Base-by-base conservation (phyloP, 2,329 filamentous ascomycete species). In the Tolypocladium paradoxum region DNA sequence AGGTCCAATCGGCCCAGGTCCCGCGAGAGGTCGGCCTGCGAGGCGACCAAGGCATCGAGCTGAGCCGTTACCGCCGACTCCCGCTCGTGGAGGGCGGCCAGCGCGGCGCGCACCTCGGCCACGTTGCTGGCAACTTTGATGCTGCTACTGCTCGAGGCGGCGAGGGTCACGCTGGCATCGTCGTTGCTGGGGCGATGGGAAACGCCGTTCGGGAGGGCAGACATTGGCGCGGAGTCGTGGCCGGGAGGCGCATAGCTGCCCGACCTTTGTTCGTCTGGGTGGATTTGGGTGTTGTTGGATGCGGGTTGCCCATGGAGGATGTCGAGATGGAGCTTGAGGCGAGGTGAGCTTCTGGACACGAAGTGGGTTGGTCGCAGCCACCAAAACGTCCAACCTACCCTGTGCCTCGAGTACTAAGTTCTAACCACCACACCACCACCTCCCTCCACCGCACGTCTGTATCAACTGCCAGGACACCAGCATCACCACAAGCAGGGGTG, bases 1-100 rank as follows among this genome's bases (percentile, higher is more conserved):
- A 96, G 78, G 70, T 99, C 93, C 57, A 99, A 79, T 20, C 92
- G 87, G 56, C 84, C 84, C 50, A 99, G 78, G 64, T 96, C 90
- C 59, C 90, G 87, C 22, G 87, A 86, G 49, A 99, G 81, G 65
- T 95, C 88, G 56, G 88, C 84, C 66, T 97, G 90, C 1, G 88
- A 90, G 57, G 85, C 82, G 49, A 96, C 74, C 51, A 96, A 81
- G 51, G 79, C 75, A 68, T 92, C 83, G 46, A 97, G 83, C 47
- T 84, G 85, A 52, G 78, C 76, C 1, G 86, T 89, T 57, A 96
- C 83, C 52, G 78, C 71, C 56, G 83, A 78, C 70, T 97, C 91
- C 64, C 87, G 87, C 50, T 77, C 73, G 64, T 91, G 87, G 50
- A 97, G 82, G 60, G 83, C 76, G 45, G 82, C 78, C 58, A 99